A percentile compares a stretch with the other conserved stretches of the same genome.
These are phyloP conservation scores for Mentha longifolia DNA, from an alignment of 257 asterid genomes.

Conservation along the genomic window DNA sequence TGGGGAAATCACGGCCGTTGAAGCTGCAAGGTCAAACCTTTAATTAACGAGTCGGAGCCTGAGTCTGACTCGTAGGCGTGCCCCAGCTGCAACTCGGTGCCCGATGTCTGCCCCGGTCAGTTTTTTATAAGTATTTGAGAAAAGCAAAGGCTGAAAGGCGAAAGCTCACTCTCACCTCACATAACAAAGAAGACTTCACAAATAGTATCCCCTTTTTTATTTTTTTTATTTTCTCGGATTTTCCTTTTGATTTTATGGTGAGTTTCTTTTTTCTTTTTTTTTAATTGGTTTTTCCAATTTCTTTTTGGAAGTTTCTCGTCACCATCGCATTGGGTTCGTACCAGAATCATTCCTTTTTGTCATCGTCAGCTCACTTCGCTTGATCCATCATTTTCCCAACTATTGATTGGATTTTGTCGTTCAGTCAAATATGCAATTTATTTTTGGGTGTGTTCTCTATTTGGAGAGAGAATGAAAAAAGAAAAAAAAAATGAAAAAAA, in stretches of 20 bases:
- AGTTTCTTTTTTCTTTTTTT: slow-evolving; percentile 3
- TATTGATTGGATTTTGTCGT: slow-evolving; percentile 3
- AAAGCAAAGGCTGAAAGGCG: slow-evolving; percentile 40
- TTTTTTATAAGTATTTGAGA: slow-evolving; percentile 3
- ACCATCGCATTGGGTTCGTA: slow-evolving; percentile 18
- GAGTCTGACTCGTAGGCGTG: slow-evolving; percentile 48
- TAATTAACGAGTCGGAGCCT: slow-evolving; percentile 41
- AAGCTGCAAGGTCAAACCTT: slow-evolving; percentile 50
- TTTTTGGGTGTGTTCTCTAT: not conserved
- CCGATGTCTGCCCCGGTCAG: slow-evolving; percentile 53
- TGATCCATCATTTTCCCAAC: slow-evolving; percentile 41
- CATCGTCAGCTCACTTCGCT: slow-evolving; percentile 29
- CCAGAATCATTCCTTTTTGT: slow-evolving; percentile 40
- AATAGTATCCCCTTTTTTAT: slow-evolving; percentile 8
- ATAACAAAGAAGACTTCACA: slow-evolving; percentile 41
- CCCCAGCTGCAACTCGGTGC: slow-evolving; percentile 42
- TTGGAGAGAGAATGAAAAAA: too few relatives aligned
- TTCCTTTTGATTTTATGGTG: not conserved
- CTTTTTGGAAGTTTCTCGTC: slow-evolving; percentile 51
- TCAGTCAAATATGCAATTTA: not conserved
- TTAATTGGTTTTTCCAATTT: slow-evolving; percentile 21
- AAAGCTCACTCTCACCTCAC: slow-evolving; percentile 27
- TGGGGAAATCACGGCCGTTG: slow-evolving; percentile 37
- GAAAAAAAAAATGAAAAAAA: too few relatives aligned
- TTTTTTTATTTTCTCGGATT: not conserved